Percentiles rank a stretch among this genome's conserved stretches.
Conservation (phyloP, 352 stramenopile species). For the Pythium aristosporum region DNA sequence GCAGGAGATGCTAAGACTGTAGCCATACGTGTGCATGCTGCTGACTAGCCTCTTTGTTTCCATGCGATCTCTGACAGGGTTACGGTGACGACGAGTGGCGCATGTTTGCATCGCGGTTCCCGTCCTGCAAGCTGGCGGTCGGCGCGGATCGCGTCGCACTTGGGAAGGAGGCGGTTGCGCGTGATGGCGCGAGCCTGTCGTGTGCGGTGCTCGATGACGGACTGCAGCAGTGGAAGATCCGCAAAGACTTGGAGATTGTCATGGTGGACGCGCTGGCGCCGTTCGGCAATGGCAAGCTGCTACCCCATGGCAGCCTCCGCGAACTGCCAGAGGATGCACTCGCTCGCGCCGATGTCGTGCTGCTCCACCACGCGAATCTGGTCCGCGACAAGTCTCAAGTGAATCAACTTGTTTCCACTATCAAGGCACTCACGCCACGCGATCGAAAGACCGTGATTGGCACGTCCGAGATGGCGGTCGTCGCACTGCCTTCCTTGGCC, state of each 20-base stretch:
- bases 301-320: slow-evolving; percentile 56
- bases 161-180: slow-evolving; percentile 8
- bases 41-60: not conserved
- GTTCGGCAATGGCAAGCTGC: slow-evolving; percentile 58
- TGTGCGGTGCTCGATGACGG: slow-evolving; percentile 64
- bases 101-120: slow-evolving; percentile 48
- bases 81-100: slow-evolving; percentile 75
- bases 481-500: slow-evolving; percentile 20
- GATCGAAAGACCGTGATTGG: slow-evolving; percentile 33
- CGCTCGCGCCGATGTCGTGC: slow-evolving; percentile 44
- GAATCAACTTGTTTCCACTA: slow-evolving; percentile 16
- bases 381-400: slow-evolving; percentile 18
- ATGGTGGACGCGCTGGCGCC: slow-evolving; percentile 70
- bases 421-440: slow-evolving; percentile 19
- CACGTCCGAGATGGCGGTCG: slow-evolving; percentile 49
- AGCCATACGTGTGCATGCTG: not conserved
- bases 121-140: slow-evolving; percentile 39
- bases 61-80: slow-evolving; percentile 24
- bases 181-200: slow-evolving; percentile 26
- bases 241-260: slow-evolving; percentile 65
- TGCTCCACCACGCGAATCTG: slow-evolving; percentile 64
- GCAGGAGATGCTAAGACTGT: slow-evolving; percentile 3
- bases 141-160: slow-evolving; percentile 38
- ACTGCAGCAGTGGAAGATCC: slow-evolving; percentile 65
- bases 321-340: slow-evolving; percentile 48